Base-by-base conservation (phyloP, 805 yeast species). In the Starmera caribaea region DNA sequence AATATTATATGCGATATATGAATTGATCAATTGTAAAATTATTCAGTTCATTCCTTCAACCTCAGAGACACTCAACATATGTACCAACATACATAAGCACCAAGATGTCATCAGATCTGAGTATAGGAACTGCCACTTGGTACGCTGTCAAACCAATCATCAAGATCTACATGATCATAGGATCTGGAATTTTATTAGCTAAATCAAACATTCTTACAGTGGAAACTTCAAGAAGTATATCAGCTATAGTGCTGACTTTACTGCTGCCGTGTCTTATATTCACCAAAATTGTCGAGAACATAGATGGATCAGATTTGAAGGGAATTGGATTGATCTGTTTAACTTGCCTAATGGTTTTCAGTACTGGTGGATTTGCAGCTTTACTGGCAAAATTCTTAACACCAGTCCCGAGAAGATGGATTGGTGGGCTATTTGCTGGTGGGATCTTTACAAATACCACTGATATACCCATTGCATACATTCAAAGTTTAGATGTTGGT, bases 61-160 rank as follows among this genome's bases (percentile, higher is more conserved):
- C 11, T 28, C 13, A 10, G 6, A 28, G 13, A 11, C 13, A 28
- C 30, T 28, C 30, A 28, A 28, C 13, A 28, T 28, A 28, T 2
- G 5, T 12, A 30, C 32, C 14, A 14, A 4, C 3, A 11, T 16
- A 12, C 17, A n/a, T n/a, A 34, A 24, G 36, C 3, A 17, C 14
- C 30, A 8, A 16, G 14, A 41, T 41, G 38, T 5, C 38, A 3
- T 21, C 26, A 5, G 29, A 21, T 9, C 11, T 41, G 2, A 14
- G 68, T 2, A 49, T 80, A 28, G 90, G 92, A 14, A 68, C 69
- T 32, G 76, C 85, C 30, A 80, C 87, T 6, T 86, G 81, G 61
- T 70, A 83, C 27, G 76, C 95, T 0, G 79, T 81, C 41, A 86
- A 85, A 63, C 96, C 96, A n/a, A 79, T 86, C 42, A 69, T 85